Base-by-base conservation (phyloP, 306 rosid genomes). In the Prunus mume region DNA sequence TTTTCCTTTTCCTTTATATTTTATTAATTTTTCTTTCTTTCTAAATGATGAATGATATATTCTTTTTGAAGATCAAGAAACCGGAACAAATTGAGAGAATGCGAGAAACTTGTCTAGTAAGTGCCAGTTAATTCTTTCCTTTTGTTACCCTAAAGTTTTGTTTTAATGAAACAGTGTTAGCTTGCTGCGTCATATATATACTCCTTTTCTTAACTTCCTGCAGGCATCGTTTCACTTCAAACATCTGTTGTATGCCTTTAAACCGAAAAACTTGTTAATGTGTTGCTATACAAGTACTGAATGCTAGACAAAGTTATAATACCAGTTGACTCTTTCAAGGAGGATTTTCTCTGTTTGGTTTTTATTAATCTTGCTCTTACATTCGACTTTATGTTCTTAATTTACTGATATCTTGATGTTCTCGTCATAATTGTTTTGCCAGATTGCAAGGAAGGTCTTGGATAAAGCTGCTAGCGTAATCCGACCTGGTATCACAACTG, bases 381-480 rank as follows among this genome's bases (percentile, higher is more conserved):
- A 1, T 70, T 18, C 2, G 6, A 18, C 18, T 70, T 27, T 30
- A 66, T 20, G 52, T n/a, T n/a, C 19, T 43, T 19, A 18, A 6
- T 51, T 1, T 47, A 30, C 47, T 43, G 72, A 28, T 25, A 18
- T 19, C 43, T 4, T 25, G 46, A 46, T 6, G 18, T 55, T 65
- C 20, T 71, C 17, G 0, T 55, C 45, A 9, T 60, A 45, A 17
- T 27, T 19, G 1, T 54, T 56, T 34, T 65, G 19, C 68, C 70
- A 92, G 99, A 87, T 95, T 87, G 93, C 80, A 63, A 92, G 99
- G 71, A 90, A 95, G 77, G 97, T 92, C 64, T 83, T 95, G 82
- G 97, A 95, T 88, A 96, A 92, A 65, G 97, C 97, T 80, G 97
- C 99, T 76, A 84, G 88, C 75, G 81, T 88, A 72, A 86, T 95